These are phyloP conservation scores for Xanthoconium purpureum DNA, from an alignment of 768 basidiomycete genomes.

Conservation along the genomic window DNA sequence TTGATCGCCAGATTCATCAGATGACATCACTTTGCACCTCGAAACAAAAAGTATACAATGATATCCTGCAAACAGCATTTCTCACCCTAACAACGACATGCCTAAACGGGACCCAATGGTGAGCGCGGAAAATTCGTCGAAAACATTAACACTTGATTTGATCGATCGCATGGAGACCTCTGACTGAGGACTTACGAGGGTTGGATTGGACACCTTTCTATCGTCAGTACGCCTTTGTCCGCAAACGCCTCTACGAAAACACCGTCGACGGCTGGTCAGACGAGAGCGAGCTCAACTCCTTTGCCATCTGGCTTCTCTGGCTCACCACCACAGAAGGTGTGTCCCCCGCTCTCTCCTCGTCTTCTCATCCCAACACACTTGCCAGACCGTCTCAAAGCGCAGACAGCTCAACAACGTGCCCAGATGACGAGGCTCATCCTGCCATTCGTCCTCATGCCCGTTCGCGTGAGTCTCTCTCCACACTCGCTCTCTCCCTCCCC, in stretches of 20 bases:
- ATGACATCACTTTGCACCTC: no score
- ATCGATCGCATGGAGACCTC: no score
- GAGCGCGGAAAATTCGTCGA: constrained; percentile 41
- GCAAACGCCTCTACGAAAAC: constrained; percentile 44
- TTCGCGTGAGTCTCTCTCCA: constrained; percentile 35
- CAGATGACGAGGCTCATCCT: constrained; percentile 35
- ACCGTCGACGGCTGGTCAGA: constrained; percentile 52
- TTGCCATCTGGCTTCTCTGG: constrained; percentile 66
- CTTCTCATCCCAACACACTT: constrained; percentile 17
- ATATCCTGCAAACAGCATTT: neutral
- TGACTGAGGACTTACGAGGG: no score
- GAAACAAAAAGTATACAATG: no score
- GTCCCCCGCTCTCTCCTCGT: constrained; percentile 15
- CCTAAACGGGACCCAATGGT: constrained; percentile 12
- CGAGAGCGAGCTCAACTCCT: constrained; percentile 46
- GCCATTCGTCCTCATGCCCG: constrained; percentile 49
- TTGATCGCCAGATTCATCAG: no score
- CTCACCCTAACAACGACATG: neutral
- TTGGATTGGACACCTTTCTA: no score
- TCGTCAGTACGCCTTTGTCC: constrained; percentile 35
- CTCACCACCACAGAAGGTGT: constrained; percentile 50
- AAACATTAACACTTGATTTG: constrained; percentile 24
- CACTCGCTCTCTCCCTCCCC: neutral
- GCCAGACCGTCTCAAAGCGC: constrained; percentile 30
- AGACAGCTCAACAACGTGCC: constrained; percentile 27